Evolutionary conservation across 2,329 filamentous ascomycete species (phyloP).

Genomic region (Zarea fungicola): DNA sequence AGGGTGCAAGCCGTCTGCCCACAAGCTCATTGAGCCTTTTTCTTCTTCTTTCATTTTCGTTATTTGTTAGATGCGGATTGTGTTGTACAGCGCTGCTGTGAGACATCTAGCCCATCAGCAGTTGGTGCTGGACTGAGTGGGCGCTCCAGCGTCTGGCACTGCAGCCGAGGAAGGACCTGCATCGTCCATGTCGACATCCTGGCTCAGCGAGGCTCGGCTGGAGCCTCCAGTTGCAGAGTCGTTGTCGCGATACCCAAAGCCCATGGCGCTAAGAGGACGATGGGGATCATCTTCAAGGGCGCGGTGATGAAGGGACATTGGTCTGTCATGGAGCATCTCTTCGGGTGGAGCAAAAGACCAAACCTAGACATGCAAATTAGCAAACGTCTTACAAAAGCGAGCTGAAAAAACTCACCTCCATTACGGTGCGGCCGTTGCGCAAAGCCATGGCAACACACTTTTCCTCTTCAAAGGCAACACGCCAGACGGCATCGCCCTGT

Average conservation of each 20-base stretch:
- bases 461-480: conserved; percentile 96
- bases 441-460: conserved; percentile 96
- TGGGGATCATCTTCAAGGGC: conserved; percentile 40
- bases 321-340: conserved; percentile 53
- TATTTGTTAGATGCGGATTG: neutral
- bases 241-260: conserved; percentile 37
- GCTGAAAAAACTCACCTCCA: conserved; percentile 96
- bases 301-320: conserved; percentile 44
- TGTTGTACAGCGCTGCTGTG: too few species aligned
- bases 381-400: neutral
- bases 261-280: conserved; percentile 48
- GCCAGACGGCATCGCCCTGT: conserved; percentile 92
- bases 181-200: conserved; percentile 54
- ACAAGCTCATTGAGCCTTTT: too few species aligned
- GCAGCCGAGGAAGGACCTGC: conserved; percentile 52
- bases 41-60: too few species aligned
- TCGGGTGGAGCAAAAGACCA: conserved; percentile 92
- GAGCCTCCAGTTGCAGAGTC: conserved; percentile 24
- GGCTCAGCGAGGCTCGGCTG: conserved; percentile 30
- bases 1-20: too few species aligned
- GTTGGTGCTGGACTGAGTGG: neutral
- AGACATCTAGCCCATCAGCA: neutral
- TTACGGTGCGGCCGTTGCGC: conserved; percentile 78
- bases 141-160: conserved; percentile 28
- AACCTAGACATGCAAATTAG: conserved; percentile 50